phyloP scores from a whole-genome alignment of 331 rosid species.

The Spiraea crenata region DNA sequence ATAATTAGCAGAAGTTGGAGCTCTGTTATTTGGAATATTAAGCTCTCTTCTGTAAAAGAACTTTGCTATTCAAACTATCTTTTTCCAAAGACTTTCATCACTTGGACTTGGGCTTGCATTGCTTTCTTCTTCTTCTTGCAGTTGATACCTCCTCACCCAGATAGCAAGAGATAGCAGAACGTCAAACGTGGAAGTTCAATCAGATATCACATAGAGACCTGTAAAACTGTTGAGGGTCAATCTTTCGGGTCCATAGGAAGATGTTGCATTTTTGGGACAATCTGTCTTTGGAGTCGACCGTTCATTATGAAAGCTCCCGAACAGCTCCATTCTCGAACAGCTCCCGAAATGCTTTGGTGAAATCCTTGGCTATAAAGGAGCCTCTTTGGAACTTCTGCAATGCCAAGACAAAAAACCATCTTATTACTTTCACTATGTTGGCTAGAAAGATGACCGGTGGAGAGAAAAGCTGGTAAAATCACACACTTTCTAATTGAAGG shows the following conservation, averaged over 20 bases:
- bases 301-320: constrained; percentile 35
- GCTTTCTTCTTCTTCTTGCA: constrained; percentile 2
- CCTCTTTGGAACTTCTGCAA: constrained; percentile 60
- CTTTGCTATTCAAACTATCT: not conserved
- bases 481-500: too few species aligned
- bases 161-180: constrained; percentile 29
- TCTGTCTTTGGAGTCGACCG: constrained; percentile 32
- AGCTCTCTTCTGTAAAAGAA: not conserved
- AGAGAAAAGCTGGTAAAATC: too few species aligned
- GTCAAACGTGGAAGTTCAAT: constrained; percentile 42
- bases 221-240: constrained; percentile 45
- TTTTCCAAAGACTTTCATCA: constrained; percentile 6
- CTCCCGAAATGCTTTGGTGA: constrained; percentile 44
- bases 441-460: not conserved
- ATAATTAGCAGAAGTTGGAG: not conserved
- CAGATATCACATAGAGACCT: constrained; percentile 51
- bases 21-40: not conserved
- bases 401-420: not conserved
- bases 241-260: constrained; percentile 30
- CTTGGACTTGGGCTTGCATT: constrained; percentile 15
- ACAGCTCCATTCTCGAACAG: constrained; percentile 40
- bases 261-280: constrained; percentile 26
- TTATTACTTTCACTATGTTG: not conserved
- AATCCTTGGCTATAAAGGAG: constrained; percentile 47
- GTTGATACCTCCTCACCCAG: constrained; percentile 9